These are phyloP conservation scores for Saccharomycopsis crataegensis DNA, from an alignment of 1,139 yeast species.

Conservation along the genomic window DNA sequence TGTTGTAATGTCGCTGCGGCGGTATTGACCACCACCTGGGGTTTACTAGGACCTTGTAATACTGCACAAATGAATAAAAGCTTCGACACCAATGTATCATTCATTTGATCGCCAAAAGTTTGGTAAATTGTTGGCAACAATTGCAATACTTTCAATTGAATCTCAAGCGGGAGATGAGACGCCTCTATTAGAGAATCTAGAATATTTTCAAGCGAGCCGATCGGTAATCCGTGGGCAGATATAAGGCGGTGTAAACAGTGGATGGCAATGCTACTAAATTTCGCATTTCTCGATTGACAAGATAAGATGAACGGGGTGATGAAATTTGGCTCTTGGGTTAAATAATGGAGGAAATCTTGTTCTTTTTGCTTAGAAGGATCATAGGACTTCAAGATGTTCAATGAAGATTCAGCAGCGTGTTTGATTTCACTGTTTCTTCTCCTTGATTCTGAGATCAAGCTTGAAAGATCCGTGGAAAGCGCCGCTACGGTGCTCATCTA, in stretches of 20 bases:
- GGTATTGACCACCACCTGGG: constrained; percentile 78
- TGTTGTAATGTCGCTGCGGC: constrained; percentile 93
- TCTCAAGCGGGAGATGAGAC: constrained; percentile 68
- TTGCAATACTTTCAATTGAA: constrained; percentile 83
- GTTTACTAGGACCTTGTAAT: constrained; percentile 60
- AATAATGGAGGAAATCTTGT: constrained; percentile 23
- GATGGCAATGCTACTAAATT: constrained; percentile 62
- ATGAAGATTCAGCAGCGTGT: constrained; percentile 55
- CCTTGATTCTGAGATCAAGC: constrained; percentile 60
- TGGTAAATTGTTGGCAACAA: constrained; percentile 70
- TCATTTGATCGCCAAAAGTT: constrained; percentile 47
- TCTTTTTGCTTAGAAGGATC: constrained; percentile 22
- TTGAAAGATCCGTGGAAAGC: constrained; percentile 47
- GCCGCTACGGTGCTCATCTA: constrained; percentile 15
- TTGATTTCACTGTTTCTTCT: constrained; percentile 62
- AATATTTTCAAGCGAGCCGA: constrained; percentile 43
- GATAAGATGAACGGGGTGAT: constrained; percentile 66
- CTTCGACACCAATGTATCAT: constrained; percentile 49
- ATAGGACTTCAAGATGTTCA: constrained; percentile 38
- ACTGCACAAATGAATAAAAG: constrained; percentile 65
- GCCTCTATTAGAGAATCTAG: constrained; percentile 68
- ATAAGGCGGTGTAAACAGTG: constrained; percentile 61
- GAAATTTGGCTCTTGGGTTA: constrained; percentile 42
- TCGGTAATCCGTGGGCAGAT: constrained; percentile 42
- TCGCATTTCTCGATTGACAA: constrained; percentile 67